Evolutionary conservation across 2,329 filamentous ascomycete genomes (phyloP).

Genomic region (Berkeleyomyces rouxiae): DNA sequence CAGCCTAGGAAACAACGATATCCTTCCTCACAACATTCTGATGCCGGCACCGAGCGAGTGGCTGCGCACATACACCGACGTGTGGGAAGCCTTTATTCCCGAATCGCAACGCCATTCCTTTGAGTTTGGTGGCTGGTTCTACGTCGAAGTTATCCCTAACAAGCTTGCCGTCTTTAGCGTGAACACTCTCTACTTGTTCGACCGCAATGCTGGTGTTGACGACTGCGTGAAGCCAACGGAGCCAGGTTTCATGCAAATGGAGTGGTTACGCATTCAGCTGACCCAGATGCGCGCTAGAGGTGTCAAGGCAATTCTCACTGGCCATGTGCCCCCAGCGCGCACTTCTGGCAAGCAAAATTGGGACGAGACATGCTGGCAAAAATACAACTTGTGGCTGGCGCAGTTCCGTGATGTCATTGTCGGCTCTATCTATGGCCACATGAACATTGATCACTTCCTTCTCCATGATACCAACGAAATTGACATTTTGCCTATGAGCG

Average conservation of each 20-base stretch:
- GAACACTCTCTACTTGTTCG: slow-evolving; percentile 94
- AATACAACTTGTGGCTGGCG: slow-evolving; percentile 78
- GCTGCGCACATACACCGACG: slow-evolving; percentile 56
- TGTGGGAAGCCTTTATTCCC: slow-evolving; percentile 80
- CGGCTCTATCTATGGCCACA: slow-evolving; percentile 71
- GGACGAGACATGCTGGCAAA: slow-evolving; percentile 98
- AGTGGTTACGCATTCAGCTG: slow-evolving; percentile 85
- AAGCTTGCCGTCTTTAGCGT: slow-evolving; percentile 80
- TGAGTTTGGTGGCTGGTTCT: slow-evolving; percentile 86
- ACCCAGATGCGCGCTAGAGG: slow-evolving; percentile 64
- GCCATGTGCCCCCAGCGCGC: slow-evolving; percentile 82
- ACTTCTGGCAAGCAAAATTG: slow-evolving; percentile 73
- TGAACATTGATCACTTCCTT: slow-evolving; percentile 98
- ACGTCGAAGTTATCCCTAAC: slow-evolving; percentile 74
- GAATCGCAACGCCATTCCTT: slow-evolving; percentile 86
- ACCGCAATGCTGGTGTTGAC: slow-evolving; percentile 82
- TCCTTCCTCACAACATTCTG: slow-evolving; percentile 92
- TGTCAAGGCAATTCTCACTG: slow-evolving; percentile 88
- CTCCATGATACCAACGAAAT: slow-evolving; percentile 72
- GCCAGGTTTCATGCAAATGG: slow-evolving; percentile 86
- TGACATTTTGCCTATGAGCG: slow-evolving; percentile 28
- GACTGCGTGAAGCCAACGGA: slow-evolving; percentile 66
- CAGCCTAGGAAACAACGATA: slow-evolving; percentile 92
- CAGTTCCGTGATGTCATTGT: slow-evolving; percentile 85
- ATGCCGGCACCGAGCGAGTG: slow-evolving; percentile 70